A percentile compares a stretch with the other conserved stretches of the same genome.
phyloP scores from a whole-genome alignment of 306 rosid species.

The Castanea crenata region DNA sequence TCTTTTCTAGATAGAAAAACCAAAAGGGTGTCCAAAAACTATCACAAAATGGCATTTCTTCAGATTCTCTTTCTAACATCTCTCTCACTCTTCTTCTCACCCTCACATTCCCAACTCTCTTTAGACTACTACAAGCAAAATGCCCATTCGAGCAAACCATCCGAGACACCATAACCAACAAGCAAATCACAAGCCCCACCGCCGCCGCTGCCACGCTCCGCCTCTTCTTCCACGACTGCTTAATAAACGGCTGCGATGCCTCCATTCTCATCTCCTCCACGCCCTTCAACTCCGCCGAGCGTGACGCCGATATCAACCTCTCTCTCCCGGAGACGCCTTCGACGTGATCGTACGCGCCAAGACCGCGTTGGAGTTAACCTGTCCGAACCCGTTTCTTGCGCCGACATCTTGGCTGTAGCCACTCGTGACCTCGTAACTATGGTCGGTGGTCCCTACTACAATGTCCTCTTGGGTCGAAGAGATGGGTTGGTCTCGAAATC shows the following conservation, averaged over 20 bases:
- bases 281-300: slow-evolving; percentile 50
- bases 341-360: slow-evolving; percentile 38
- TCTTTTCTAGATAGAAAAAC: neutral
- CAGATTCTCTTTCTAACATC: slow-evolving; percentile 3
- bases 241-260: slow-evolving; percentile 50
- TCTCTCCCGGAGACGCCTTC: slow-evolving; percentile 57
- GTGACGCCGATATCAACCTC: slow-evolving; percentile 56
- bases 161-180: slow-evolving; percentile 2
- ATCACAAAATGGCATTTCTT: slow-evolving; percentile 6
- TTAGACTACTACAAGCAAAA: slow-evolving; percentile 41
- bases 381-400: slow-evolving; percentile 47
- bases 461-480: slow-evolving; percentile 32
- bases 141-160: slow-evolving; percentile 47
- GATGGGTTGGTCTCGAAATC: slow-evolving; percentile 38
- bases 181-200: slow-evolving; percentile 37
- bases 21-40: neutral
- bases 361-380: slow-evolving; percentile 34
- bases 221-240: slow-evolving; percentile 56
- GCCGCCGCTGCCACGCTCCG: slow-evolving; percentile 51
- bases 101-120: slow-evolving; percentile 24
- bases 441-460: slow-evolving; percentile 39
- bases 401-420: slow-evolving; percentile 38
- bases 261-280: slow-evolving; percentile 45
- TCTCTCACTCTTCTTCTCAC: neutral
- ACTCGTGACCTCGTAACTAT: slow-evolving; percentile 29